Conservation (phyloP, 2,329 filamentous ascomycete genomes). For the Cladobotryum protrusum region DNA sequence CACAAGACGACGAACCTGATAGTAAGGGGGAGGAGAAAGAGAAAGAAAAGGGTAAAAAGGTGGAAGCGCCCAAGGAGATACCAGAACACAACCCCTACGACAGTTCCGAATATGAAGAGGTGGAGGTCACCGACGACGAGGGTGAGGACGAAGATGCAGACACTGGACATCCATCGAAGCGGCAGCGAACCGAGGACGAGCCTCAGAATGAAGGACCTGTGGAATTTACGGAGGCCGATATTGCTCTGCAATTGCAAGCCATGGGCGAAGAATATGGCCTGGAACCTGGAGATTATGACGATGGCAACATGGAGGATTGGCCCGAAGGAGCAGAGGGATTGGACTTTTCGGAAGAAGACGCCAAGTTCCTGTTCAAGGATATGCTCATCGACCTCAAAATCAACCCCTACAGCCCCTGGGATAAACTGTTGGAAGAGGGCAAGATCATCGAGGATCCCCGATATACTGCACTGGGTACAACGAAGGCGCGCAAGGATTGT, state of each 20-base stretch:
- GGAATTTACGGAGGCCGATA: slow-evolving; percentile 91
- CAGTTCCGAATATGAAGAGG: slow-evolving; percentile 70
- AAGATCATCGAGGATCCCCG: slow-evolving; percentile 77
- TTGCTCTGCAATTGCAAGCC: slow-evolving; percentile 81
- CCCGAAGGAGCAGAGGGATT: slow-evolving; percentile 68
- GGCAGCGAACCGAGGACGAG: slow-evolving; percentile 43
- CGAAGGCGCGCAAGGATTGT: slow-evolving; percentile 71
- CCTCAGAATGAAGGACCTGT: slow-evolving; percentile 46
- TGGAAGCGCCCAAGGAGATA: not conserved
- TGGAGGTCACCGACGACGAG: slow-evolving; percentile 52
- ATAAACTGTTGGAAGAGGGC: slow-evolving; percentile 78
- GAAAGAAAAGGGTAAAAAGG: slow-evolving; percentile 22
- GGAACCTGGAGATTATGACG: slow-evolving; percentile 70
- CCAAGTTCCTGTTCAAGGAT: slow-evolving; percentile 73
- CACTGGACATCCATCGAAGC: slow-evolving; percentile 53
- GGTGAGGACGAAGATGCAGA: slow-evolving; percentile 33
- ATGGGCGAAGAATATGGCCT: slow-evolving; percentile 84
- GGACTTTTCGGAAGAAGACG: slow-evolving; percentile 67
- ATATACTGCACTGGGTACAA: slow-evolving; percentile 78
- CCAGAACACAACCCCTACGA: slow-evolving; percentile 35
- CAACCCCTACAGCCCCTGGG: slow-evolving; percentile 87
- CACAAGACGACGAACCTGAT: not conserved
- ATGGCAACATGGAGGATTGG: slow-evolving; percentile 53
- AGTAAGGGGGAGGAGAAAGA: slow-evolving; percentile 20
- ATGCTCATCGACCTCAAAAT: slow-evolving; percentile 76